Percentiles rank a stretch among this genome's conserved stretches.
phyloP scores from a whole-genome alignment of 371 early-diverging fungal species.

The Quaeritorhiza haematococci region DNA sequence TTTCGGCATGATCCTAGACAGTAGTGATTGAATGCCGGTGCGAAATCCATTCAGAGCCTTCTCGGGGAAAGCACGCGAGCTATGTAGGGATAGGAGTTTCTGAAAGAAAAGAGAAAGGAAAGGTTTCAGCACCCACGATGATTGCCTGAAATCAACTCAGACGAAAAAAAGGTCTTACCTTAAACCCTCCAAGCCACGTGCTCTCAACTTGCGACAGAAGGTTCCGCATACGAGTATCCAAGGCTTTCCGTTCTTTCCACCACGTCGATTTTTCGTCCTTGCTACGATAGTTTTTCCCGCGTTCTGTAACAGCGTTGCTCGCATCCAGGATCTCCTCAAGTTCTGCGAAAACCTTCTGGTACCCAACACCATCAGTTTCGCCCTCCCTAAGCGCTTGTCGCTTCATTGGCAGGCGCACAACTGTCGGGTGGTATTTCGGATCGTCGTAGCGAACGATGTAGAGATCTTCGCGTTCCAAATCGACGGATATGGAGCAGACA shows the following conservation, averaged over 20 bases:
- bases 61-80: too few species aligned
- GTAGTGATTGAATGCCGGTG: too few species aligned
- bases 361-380: constrained; percentile 34
- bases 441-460: constrained; percentile 58
- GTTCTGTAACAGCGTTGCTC: constrained; percentile 45
- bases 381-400: constrained; percentile 47
- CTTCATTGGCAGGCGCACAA: constrained; percentile 67
- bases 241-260: constrained; percentile 66
- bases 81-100: too few species aligned
- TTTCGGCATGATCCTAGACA: too few species aligned
- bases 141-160: too few species aligned
- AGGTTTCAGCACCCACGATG: background rate
- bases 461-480: constrained; percentile 54
- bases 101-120: background rate
- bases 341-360: constrained; percentile 35
- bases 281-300: constrained; percentile 29
- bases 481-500: constrained; percentile 69
- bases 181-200: constrained; percentile 80
- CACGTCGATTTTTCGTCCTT: constrained; percentile 63
- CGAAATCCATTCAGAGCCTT: too few species aligned
- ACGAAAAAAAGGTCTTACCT: constrained; percentile 20
- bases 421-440: constrained; percentile 41
- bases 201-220: constrained; percentile 61
- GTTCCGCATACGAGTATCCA: constrained; percentile 62
- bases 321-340: constrained; percentile 51